phyloP scores from a whole-genome alignment of 1,139 yeast species.

The Scheffersomyces lignicola region DNA sequence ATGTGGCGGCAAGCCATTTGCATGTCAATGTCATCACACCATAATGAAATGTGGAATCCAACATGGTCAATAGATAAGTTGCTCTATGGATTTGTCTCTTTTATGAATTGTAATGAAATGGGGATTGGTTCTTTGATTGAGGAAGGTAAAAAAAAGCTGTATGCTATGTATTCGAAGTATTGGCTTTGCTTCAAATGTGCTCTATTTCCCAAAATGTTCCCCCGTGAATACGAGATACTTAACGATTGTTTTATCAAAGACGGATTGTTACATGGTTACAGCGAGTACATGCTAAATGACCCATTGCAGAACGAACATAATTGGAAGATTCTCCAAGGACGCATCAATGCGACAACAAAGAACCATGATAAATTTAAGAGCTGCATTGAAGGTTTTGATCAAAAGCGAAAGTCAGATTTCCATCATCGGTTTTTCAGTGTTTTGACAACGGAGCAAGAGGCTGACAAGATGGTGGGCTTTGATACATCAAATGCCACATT shows the following conservation, averaged over 20 bases:
- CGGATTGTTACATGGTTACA: too few species aligned
- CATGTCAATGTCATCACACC: slow-evolving; percentile 15
- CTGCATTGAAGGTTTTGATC: too few species aligned
- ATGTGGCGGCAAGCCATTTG: slow-evolving; percentile 12
- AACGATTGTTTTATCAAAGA: not conserved
- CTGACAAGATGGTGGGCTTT: not conserved
- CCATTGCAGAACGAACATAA: slow-evolving; percentile 3
- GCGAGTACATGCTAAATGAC: slow-evolving; percentile 4
- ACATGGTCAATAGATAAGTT: slow-evolving; percentile 18
- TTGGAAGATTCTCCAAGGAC: too few species aligned
- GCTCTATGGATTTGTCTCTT: slow-evolving; percentile 16
- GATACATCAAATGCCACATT: too few species aligned
- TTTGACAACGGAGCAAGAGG: not conserved
- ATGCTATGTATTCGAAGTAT: slow-evolving; percentile 13
- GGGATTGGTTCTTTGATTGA: slow-evolving; percentile 12
- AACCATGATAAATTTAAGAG: too few species aligned
- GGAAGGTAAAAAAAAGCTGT: slow-evolving; percentile 1
- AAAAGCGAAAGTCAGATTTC: too few species aligned
- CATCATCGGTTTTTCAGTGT: slow-evolving; percentile 1
- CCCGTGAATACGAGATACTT: slow-evolving; percentile 11
- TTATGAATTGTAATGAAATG: slow-evolving; percentile 13
- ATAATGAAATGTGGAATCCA: slow-evolving; percentile 16
- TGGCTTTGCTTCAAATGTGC: slow-evolving; percentile 14
- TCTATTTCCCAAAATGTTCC: slow-evolving; percentile 13
- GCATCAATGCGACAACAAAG: too few species aligned